Evolutionary conservation across 2,329 filamentous ascomycete genomes (phyloP), one percentile per base, ranked within the genome.

Genomic region (Sclerotinia spermophila): DNA sequence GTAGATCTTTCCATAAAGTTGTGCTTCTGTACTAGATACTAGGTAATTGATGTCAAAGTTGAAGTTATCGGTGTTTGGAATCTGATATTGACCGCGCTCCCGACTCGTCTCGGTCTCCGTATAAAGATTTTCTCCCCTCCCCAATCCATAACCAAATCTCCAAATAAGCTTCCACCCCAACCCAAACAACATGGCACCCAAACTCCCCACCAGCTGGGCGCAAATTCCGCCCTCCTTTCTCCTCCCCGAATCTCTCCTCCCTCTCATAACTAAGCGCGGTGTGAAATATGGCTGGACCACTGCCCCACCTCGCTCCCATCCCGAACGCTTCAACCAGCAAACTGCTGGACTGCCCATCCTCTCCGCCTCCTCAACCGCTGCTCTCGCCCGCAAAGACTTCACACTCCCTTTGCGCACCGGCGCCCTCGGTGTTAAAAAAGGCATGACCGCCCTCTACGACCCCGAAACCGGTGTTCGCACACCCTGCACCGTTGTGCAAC

Each of bases 361-460:
- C 61, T 86, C 86, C 15, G 83, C 85, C 11, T 87, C 87, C 0
- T 87, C 87, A 2, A 86, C 86, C 2, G 88, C 88, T 15, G 88
- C 88, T 10, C 84, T 90, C 72, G 81, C 82, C 81, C 86, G 88
- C 62, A 86, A 84, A 76, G 86, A 84, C 75, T 83, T 82, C 74
- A 88, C 87, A 24, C 87, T 88, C 21, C 88, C 88, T 1, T 77
- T 89, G 56, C 91, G 96, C 40, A 90, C 94, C 2, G 96, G 96
- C 42, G 90, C 93, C 13, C 86, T 99, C 61, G 94, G 92, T 19
- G 86, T 90, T 79, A 99, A 99, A 83, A 95, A 94, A 83, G 96
- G 96, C 81, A 98, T 99, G 92, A 97, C 94, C 58, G 94, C 92
- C 72, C 83, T 97, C 74, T 98, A 92, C 85, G 90, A 94, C 78